Base-by-base conservation (phyloP, 345 rosid species). In the Murraya koenigii region DNA sequence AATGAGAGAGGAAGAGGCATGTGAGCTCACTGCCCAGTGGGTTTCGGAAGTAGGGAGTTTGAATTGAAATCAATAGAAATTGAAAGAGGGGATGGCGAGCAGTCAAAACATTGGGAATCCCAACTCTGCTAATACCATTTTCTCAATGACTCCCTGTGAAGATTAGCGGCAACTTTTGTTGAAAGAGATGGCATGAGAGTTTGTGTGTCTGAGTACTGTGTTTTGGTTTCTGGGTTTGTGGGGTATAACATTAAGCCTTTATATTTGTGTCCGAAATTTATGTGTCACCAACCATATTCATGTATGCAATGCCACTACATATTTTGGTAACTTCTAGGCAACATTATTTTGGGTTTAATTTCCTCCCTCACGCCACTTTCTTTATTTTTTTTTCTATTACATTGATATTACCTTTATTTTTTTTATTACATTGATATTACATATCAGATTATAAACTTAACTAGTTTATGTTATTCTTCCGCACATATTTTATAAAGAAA, bases 41-140 rank as follows among this genome's bases (percentile, higher is more conserved):
- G 62, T 54, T 78, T 66, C 20, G 77, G 70, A 55, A 56, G 72
- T 11, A 7, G 74, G 65, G 41, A 75, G 80, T 54, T 47, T 63
- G 74, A 23, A 55, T 63, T 47, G 71, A 4, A 11, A 44, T 3
- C 49, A 36, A 6, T 36, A 1, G 39, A 36, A 6, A 32, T 10
- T 44, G 49, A 41, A 32, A 65, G 61, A 41, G 62, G 56, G 30
- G 23, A 38, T 63, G 63, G 68, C 25, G 33, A 22, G 69, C 75
- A 66, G 87, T 87, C 88, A 89, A 85, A 82, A 58, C 86, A 66
- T 89, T 62, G 88, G 92, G 83, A 85, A 80, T 32, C 82, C n/a
- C 79, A 80, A 77, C 77, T 62, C 20, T 59, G 23, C 67, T 13
- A 25, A 71, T 0, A 5, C 20, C 64, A 30, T 3, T 17, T 68